These are phyloP conservation scores for Colletotrichum horii DNA, from an alignment of 2,329 filamentous ascomycete species.

Conservation along the genomic window DNA sequence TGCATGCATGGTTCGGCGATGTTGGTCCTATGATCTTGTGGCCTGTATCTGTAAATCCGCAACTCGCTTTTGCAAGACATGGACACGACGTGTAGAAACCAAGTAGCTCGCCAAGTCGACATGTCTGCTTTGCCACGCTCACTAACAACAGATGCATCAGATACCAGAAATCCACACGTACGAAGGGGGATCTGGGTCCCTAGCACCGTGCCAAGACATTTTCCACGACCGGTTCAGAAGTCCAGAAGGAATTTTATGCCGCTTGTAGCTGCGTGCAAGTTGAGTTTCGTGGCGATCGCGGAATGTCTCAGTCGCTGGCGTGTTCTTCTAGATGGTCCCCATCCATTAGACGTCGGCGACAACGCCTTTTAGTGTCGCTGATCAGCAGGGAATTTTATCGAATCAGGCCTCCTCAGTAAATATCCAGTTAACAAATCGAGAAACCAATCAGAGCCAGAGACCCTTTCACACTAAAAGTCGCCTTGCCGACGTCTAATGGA, in stretches of 20 bases:
- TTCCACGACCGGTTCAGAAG: neutral
- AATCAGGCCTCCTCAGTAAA: neutral
- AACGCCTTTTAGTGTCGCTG: neutral
- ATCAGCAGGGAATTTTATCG: neutral
- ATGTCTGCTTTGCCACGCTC: too few species aligned
- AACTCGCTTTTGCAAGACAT: neutral
- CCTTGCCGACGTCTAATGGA: neutral
- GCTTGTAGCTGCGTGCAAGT: too few species aligned
- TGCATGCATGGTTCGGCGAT: neutral
- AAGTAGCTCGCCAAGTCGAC: neutral
- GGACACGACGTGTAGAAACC: neutral
- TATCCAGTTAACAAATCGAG: neutral
- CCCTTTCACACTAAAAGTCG: neutral
- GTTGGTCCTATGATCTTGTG: neutral
- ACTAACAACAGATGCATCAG: too few species aligned
- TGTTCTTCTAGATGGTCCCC: neutral
- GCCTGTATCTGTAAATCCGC: neutral
- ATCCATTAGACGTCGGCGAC: neutral
- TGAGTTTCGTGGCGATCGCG: neutral
- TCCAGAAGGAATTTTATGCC: neutral
- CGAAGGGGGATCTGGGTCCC: neutral
- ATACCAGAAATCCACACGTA: too few species aligned
- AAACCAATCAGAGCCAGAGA: neutral
- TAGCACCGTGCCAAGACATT: neutral
- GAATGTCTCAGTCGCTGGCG: neutral